These are phyloP conservation scores for Pseudoturritis turrita DNA, from an alignment of 345 rosid genomes.

Conservation along the genomic window DNA sequence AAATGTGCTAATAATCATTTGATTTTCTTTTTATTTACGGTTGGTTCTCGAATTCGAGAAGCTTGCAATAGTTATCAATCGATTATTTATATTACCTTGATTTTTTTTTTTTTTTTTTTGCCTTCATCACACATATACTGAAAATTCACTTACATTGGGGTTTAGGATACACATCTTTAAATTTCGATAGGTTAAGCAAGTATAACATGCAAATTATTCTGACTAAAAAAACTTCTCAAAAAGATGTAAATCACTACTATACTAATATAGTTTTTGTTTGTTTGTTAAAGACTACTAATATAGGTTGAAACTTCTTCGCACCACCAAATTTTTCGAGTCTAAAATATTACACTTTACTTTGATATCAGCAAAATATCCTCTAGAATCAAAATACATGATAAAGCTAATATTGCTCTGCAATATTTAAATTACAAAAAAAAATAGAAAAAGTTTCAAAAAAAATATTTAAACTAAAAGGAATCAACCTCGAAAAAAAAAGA, in stretches of 20 bases:
- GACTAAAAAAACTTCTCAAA: neutral
- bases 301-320: neutral
- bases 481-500: neutral
- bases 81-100: neutral
- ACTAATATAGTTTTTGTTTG: too few relatives aligned
- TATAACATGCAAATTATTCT: neutral
- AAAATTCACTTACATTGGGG: neutral
- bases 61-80: neutral
- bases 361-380: neutral
- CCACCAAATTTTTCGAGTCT: neutral
- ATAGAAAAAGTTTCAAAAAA: too few relatives aligned
- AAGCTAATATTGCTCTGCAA: slow-evolving; percentile 10
- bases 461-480: slow-evolving; percentile 12
- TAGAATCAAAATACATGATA: neutral
- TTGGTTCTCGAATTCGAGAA: neutral
- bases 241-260: neutral
- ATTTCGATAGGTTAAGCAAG: neutral
- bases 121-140: neutral
- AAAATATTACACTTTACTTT: neutral
- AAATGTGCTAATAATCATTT: neutral
- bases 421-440: slow-evolving; percentile 4
- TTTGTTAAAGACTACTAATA: too few relatives aligned
- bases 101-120: neutral
- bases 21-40: neutral
- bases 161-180: neutral